Conservation (phyloP, 225 moss, liverwort and hornwort species). For the Marchantia polymorpha region DNA sequence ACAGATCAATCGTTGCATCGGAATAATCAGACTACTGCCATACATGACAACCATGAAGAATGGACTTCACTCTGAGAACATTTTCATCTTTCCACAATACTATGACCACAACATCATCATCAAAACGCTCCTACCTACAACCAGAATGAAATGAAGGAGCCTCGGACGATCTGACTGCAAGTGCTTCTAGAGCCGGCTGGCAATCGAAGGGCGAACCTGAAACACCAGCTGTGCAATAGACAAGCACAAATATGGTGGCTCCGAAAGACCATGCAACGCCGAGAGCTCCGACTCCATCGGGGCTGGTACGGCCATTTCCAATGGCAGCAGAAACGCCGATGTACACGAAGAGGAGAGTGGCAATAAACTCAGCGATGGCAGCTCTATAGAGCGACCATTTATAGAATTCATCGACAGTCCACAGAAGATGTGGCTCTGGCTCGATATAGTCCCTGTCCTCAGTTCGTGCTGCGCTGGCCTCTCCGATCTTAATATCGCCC, state of each 20-base stretch:
- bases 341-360: slow-evolving; percentile 38
- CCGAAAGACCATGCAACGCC: slow-evolving; percentile 38
- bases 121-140: too few species aligned
- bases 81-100: too few species aligned
- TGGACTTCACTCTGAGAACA: too few species aligned
- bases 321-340: slow-evolving; percentile 28
- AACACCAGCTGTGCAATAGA: slow-evolving; percentile 35
- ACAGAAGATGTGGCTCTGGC: slow-evolving; percentile 20
- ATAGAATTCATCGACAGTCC: slow-evolving; percentile 22
- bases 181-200: not conserved
- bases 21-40: too few species aligned
- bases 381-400: slow-evolving; percentile 40
- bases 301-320: slow-evolving; percentile 8
- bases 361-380: slow-evolving; percentile 39
- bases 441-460: slow-evolving; percentile 21
- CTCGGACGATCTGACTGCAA: too few species aligned
- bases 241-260: slow-evolving; percentile 32
- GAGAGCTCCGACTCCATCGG: slow-evolving; percentile 26
- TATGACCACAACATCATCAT: too few species aligned
- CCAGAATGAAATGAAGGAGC: too few species aligned
- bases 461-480: not conserved
- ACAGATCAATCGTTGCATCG: too few species aligned
- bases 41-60: too few species aligned
- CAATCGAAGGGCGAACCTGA: slow-evolving; percentile 23
- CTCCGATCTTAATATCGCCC: not conserved